phyloP scores from a whole-genome alignment of 2,329 filamentous ascomycete species.

The Aureobasidium melanogenum region DNA sequence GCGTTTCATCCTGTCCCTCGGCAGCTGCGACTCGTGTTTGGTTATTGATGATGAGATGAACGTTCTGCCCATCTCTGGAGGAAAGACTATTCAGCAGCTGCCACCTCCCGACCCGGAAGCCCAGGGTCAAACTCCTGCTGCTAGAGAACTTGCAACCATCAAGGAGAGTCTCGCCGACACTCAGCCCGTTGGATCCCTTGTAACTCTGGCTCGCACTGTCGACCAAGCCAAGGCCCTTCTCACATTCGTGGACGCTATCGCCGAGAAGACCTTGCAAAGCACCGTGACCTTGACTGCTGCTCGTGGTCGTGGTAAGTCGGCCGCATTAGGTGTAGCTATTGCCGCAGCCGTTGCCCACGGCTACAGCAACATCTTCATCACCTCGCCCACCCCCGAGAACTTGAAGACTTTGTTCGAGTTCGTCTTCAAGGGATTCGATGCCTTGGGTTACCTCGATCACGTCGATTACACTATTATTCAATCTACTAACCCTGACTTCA shows the following conservation, averaged over 20 bases:
- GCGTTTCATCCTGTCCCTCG: conserved; percentile 87
- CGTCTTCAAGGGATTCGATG: conserved; percentile 95
- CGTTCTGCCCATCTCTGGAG: conserved; percentile 91
- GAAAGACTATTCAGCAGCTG: conserved; percentile 76
- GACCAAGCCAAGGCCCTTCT: conserved; percentile 96
- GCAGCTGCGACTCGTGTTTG: conserved; percentile 88
- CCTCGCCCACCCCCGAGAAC: conserved; percentile 94
- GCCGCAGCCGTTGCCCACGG: conserved; percentile 91
- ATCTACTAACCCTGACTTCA: conserved; percentile 96
- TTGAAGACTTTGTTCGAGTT: conserved; percentile 98
- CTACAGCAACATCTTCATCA: conserved; percentile 99
- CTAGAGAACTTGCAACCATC: conserved; percentile 70
- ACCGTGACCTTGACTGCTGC: conserved; percentile 91
- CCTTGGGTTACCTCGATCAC: conserved; percentile 86
- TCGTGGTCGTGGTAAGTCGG: conserved; percentile 93
- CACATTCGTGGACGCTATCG: conserved; percentile 92
- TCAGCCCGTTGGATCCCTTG: conserved; percentile 74
- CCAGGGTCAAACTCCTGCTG: conserved; percentile 59
- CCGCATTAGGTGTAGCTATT: conserved; percentile 86
- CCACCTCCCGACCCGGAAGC: conserved; percentile 68
- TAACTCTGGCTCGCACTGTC: conserved; percentile 78
- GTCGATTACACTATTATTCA: conserved; percentile 97
- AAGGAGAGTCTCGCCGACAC: conserved; percentile 82
- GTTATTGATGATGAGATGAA: conserved; percentile 98
- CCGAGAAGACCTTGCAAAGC: conserved; percentile 88